Evolutionary conservation across 202 grass and related monocot genomes (phyloP), one percentile per base, ranked within the genome.

Genomic region (Schoenoplectus triqueter): DNA sequence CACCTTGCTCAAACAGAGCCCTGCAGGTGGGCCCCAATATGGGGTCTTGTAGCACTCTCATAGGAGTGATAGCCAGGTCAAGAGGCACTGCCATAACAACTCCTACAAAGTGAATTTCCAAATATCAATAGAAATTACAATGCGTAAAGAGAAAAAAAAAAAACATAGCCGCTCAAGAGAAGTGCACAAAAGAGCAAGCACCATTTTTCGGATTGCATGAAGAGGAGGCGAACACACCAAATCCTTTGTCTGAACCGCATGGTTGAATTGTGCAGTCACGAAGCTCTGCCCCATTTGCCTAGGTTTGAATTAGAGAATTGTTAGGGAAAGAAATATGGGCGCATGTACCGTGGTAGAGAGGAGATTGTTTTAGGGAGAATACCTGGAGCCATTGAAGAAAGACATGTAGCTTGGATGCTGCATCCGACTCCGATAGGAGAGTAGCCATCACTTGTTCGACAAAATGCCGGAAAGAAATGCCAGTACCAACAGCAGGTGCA

Each of bases 361-460:
- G 41, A 68, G 64, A 46, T 31, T 31, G 31, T 31, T 31, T 31
- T 31, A 44, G 64, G 31, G 68, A 59, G 22, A 42, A 31, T 9
- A 98, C 95, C 87, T 95, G 91, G 22, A 98, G 84, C 95, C 93
- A 98, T 88, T 92, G 91, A 73, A 94, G 90, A 85, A 98, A 98
- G 87, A 69, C 82, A 18, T 86, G 64, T 18, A 95, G 93, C 85
- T 94, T 98, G 21, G 52, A 69, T 83, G 45, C 82, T 84, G 59
- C 60, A 42, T 7, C 69, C 69, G 63, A 55, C 51, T 57, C 81
- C 8, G 60, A 14, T 6, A 75, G 84, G 3, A 57, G 82, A 52
- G 83, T 86, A 41, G 84, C 63, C 91, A 90, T 93, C 69, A 56
- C 55, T 61, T 61, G 81, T 69, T 86, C 82, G 86, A 84, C 66